These are phyloP conservation scores for Pisolithus sp. DNA, from an alignment of 768 basidiomycete species.

Conservation along the genomic window DNA sequence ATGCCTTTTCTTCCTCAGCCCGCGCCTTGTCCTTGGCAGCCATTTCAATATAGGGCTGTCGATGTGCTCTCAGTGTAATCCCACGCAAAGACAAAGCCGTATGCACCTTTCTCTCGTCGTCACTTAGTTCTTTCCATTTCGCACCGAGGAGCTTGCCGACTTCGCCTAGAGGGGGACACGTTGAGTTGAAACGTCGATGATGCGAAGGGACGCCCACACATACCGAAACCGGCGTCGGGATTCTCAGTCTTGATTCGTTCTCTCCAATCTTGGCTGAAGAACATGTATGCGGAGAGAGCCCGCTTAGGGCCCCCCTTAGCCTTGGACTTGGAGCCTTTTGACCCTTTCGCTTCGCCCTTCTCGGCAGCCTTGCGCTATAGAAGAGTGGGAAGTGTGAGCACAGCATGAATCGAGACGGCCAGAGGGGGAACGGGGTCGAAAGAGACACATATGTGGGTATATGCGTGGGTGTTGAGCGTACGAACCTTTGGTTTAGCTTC, in stretches of 20 bases:
- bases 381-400: slow-evolving; percentile 8
- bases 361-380: slow-evolving; percentile 68
- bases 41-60: slow-evolving; percentile 80
- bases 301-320: slow-evolving; percentile 68
- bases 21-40: slow-evolving; percentile 84
- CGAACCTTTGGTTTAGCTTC: slow-evolving; percentile 67
- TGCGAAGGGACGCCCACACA: slow-evolving; percentile 17
- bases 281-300: slow-evolving; percentile 96
- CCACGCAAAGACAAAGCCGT: slow-evolving; percentile 7
- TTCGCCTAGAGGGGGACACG: slow-evolving; percentile 49
- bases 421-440: background rate
- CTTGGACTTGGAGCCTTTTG: slow-evolving; percentile 72
- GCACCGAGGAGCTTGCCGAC: slow-evolving; percentile 92
- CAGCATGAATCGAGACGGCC: background rate
- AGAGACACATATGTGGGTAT: slow-evolving; percentile 12
- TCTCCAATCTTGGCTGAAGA: slow-evolving; percentile 95
- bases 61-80: slow-evolving; percentile 7
- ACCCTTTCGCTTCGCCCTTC: slow-evolving; percentile 47
- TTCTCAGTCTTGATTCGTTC: slow-evolving; percentile 94
- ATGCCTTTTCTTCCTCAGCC: slow-evolving; percentile 73
- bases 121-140: slow-evolving; percentile 94
- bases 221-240: slow-evolving; percentile 90
- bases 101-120: slow-evolving; percentile 81
- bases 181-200: slow-evolving; percentile 1
- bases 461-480: slow-evolving; percentile 10